Evolutionary conservation across 805 yeast species (phyloP), one percentile per base, ranked within the genome.

Genomic region (Dipodascopsis tothii): DNA sequence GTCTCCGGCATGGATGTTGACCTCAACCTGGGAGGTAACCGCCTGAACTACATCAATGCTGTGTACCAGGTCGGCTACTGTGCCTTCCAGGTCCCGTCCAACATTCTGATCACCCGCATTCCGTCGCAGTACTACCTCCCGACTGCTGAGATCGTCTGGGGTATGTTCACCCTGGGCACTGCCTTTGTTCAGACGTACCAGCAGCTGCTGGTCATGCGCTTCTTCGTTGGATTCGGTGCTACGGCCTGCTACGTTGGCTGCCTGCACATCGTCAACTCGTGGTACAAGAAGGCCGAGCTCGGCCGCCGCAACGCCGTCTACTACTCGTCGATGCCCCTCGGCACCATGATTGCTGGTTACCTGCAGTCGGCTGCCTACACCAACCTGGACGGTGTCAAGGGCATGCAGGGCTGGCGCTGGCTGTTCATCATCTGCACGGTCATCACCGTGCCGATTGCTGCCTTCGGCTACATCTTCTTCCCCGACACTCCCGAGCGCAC

Each of bases 371-470:
- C 79, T 6, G 70, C 78, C 20, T 70, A 64, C 43, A 55, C 66
- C 21, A 54, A 61, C 32, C 59, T 80, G 51, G 63, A 69, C 42
- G 83, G 81, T 23, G 62, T 56, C 9, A 56, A 59, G 35, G 85
- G 84, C 0, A 62, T 74, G 9, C 68, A 68, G 9, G 77, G 83
- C 9, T 81, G 86, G 86, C 71, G 78, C 65, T 81, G 86, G 86
- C 75, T 78, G 55, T 81, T 78, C 56, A 73, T 81, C 37, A 70
- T 81, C 50, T 84, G 80, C 57, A 80, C 80, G n/a, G 56, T 75
- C 39, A 71, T 81, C 38, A 75, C 81, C 5, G 55, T 80, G 21
- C 75, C 69, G 2, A 73, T 81, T 33, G 82, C 80, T 5, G 11
- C 79, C 6, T 50, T 75, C 39, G 83, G 82, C 0, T 67, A 69